Percentiles rank a stretch among this genome's conserved stretches.
Evolutionary conservation across 148 eudicot species (phyloP).

Genomic region (Fallopia convolvulus): DNA sequence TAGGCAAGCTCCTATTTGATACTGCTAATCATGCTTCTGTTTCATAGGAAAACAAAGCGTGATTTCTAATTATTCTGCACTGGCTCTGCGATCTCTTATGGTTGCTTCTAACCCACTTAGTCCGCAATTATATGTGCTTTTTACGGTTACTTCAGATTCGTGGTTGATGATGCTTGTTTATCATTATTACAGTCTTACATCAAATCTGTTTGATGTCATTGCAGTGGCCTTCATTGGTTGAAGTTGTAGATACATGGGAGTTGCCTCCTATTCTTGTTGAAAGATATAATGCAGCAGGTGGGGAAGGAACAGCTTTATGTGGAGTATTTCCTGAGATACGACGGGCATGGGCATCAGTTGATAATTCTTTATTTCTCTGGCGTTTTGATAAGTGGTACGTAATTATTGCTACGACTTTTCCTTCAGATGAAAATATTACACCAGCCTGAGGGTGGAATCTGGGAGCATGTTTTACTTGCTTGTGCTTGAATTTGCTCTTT

Average conservation of each 20-base stretch:
- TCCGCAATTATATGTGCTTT: not conserved
- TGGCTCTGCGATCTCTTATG: not conserved
- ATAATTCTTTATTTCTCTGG: slow-evolving; percentile 90
- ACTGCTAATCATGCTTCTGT: not conserved
- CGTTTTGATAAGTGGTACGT: slow-evolving; percentile 93
- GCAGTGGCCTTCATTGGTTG: slow-evolving; percentile 98
- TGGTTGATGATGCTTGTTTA: slow-evolving; percentile 5
- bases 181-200: not conserved
- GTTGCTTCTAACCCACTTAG: not conserved
- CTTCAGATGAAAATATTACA: not conserved
- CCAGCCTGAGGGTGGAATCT: slow-evolving; percentile 4
- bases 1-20: not conserved
- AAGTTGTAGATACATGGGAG: slow-evolving; percentile 94
- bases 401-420: not conserved
- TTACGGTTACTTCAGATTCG: not conserved
- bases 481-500: slow-evolving; percentile 2
- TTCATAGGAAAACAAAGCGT: not conserved
- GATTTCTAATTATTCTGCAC: not conserved
- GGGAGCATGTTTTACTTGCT: slow-evolving; percentile 10
- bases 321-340: slow-evolving; percentile 98
- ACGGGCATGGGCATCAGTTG: slow-evolving; percentile 99
- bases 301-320: slow-evolving; percentile 97
- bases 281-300: slow-evolving; percentile 92
- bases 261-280: slow-evolving; percentile 83
- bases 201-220: not conserved